Conservation (phyloP, 164 flowering plant genomes). For the Santalum album region DNA sequence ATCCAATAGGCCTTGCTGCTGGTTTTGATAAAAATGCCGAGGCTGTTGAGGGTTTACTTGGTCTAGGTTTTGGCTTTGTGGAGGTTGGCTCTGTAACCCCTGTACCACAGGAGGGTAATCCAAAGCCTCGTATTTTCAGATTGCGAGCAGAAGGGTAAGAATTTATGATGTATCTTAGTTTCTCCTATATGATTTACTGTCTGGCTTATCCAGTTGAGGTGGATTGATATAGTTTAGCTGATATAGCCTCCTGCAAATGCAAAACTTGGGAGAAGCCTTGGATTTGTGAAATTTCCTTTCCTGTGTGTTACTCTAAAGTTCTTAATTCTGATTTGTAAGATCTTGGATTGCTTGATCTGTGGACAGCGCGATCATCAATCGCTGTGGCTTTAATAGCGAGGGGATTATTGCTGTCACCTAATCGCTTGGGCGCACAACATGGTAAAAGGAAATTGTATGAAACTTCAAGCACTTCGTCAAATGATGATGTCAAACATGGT, state of each 20-base stretch:
- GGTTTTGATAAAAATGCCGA: constrained; percentile 99
- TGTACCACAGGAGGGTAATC: constrained; percentile 94
- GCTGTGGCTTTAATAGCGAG: constrained; percentile 95
- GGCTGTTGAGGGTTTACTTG: constrained; percentile 92
- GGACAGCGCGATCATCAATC: constrained; percentile 84
- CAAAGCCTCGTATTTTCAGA: constrained; percentile 92
- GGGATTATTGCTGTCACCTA: constrained; percentile 92
- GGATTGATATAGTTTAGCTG: background rate
- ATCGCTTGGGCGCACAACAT: constrained; percentile 92
- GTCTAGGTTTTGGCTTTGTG: constrained; percentile 91
- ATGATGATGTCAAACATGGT: constrained; percentile 59
- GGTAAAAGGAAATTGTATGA: constrained; percentile 90
- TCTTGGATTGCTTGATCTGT: constrained; percentile 5
- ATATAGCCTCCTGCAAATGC: background rate
- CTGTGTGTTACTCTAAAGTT: too few relatives aligned
- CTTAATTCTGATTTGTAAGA: too few relatives aligned
- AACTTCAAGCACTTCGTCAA: constrained; percentile 53
- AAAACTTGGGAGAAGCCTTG: background rate
- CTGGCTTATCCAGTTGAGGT: background rate
- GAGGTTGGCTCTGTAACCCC: constrained; percentile 99
- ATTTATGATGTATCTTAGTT: constrained; percentile 14
- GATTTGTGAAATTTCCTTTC: too few relatives aligned
- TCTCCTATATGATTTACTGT: background rate
- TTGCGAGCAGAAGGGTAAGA: constrained; percentile 77
- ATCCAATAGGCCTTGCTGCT: constrained; percentile 97